Evolutionary conservation across 257 asterid species (phyloP).

Genomic region (Lavandula angustifolia): DNA sequence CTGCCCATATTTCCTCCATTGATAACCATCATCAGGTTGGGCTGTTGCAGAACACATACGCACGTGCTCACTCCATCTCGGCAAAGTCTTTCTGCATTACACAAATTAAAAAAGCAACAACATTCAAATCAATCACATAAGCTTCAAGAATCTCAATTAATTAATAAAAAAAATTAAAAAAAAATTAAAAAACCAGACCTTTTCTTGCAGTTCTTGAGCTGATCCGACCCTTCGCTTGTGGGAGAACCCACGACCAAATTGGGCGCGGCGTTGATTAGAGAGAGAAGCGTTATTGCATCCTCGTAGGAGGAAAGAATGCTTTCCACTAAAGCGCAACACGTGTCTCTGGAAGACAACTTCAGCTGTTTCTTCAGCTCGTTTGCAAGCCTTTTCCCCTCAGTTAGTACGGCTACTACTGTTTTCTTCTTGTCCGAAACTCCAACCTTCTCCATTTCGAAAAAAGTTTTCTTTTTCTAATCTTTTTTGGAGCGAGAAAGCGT

Average conservation of each 20-base stretch:
- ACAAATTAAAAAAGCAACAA: not conserved
- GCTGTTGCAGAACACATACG: slow-evolving; percentile 44
- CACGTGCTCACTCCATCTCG: slow-evolving; percentile 56
- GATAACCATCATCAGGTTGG: slow-evolving; percentile 60
- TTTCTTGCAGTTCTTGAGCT: slow-evolving; percentile 47
- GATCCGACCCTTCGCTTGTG: slow-evolving; percentile 45
- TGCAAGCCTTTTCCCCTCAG: slow-evolving; percentile 68
- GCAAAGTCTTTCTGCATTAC: slow-evolving; percentile 61
- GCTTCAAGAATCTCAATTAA: not conserved
- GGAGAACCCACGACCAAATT: slow-evolving; percentile 42
- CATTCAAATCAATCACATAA: slow-evolving; percentile 1
- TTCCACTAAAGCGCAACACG: slow-evolving; percentile 47
- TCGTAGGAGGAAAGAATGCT: slow-evolving; percentile 61
- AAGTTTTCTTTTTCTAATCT: too few species aligned
- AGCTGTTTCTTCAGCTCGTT: slow-evolving; percentile 55
- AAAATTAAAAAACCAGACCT: slow-evolving; percentile 33
- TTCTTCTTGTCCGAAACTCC: slow-evolving; percentile 37
- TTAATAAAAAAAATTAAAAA: not conserved
- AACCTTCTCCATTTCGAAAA: slow-evolving; percentile 45
- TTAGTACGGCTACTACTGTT: slow-evolving; percentile 45
- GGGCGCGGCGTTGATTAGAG: slow-evolving; percentile 38
- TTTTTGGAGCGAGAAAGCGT: too few species aligned
- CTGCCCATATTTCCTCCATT: slow-evolving; percentile 96
- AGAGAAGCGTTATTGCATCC: slow-evolving; percentile 57
- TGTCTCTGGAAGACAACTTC: slow-evolving; percentile 33